A percentile compares a stretch with the other conserved stretches of the same genome.
These are phyloP conservation scores for Populus trichocarpa DNA, from an alignment of 441 rosid genomes.

Conservation along the genomic window DNA sequence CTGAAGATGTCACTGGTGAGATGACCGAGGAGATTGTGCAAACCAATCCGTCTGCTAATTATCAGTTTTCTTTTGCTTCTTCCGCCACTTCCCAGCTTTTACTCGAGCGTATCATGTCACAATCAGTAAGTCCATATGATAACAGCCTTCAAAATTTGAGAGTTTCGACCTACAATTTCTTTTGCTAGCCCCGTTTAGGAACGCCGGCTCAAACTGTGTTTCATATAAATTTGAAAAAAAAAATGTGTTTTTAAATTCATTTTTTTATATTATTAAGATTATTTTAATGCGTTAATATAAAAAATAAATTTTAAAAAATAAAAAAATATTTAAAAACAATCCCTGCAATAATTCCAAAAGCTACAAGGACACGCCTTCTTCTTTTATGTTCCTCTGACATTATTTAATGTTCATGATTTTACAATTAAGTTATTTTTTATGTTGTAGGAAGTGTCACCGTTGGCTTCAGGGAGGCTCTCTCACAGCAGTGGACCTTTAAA, in stretches of 20 bases:
- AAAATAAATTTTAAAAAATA: too few relatives aligned
- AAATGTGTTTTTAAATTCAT: too few relatives aligned
- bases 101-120: slow-evolving; percentile 94
- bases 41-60: slow-evolving; percentile 9
- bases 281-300: too few relatives aligned
- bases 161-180: too few relatives aligned
- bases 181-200: too few relatives aligned
- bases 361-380: not conserved
- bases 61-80: slow-evolving; percentile 67
- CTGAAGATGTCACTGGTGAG: slow-evolving; percentile 47
- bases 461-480: slow-evolving; percentile 90
- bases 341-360: too few relatives aligned
- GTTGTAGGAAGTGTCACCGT: slow-evolving; percentile 80
- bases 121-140: slow-evolving; percentile 44
- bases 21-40: slow-evolving; percentile 17
- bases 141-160: not conserved
- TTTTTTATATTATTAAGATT: too few relatives aligned
- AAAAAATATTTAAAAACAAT: too few relatives aligned
- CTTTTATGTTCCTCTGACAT: not conserved
- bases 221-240: too few relatives aligned
- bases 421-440: not conserved
- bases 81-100: slow-evolving; percentile 86
- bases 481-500: slow-evolving; percentile 90
- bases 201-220: too few relatives aligned
- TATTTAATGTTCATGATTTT: not conserved